These are phyloP conservation scores for Psilocybe mexicana DNA, from an alignment of 1,284 basidiomycete genomes.

Conservation along the genomic window DNA sequence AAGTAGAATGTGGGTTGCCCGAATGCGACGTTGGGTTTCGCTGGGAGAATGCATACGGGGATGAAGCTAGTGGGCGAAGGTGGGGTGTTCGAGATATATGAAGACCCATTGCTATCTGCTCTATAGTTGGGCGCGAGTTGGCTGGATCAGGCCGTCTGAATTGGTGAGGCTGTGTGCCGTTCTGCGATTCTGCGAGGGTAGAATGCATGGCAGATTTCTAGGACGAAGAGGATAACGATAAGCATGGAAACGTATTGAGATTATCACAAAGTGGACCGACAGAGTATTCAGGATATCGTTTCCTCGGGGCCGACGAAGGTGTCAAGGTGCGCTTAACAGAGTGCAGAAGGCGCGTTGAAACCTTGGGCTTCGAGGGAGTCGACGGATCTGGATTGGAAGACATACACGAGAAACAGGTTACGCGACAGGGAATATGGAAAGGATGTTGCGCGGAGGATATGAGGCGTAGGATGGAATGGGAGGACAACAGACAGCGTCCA, in stretches of 20 bases:
- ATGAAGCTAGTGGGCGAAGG: slow-evolving; percentile 42
- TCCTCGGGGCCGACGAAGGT: slow-evolving; percentile 31
- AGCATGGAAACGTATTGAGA: slow-evolving; percentile 19
- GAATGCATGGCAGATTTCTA: slow-evolving; percentile 49
- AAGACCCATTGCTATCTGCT: slow-evolving; percentile 76
- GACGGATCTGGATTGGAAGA: slow-evolving; percentile 15
- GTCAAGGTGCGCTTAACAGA: slow-evolving; percentile 44
- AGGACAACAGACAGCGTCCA: slow-evolving; percentile 14
- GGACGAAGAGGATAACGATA: slow-evolving; percentile 5
- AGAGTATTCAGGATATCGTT: slow-evolving; percentile 30
- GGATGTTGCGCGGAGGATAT: slow-evolving; percentile 19
- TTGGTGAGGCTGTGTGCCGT: slow-evolving; percentile 27
- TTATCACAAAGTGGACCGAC: slow-evolving; percentile 19
- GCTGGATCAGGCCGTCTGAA: slow-evolving; percentile 42
- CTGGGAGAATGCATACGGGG: slow-evolving; percentile 29
- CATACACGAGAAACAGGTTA: slow-evolving; percentile 6
- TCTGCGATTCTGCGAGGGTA: slow-evolving; percentile 47
- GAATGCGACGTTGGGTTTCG: slow-evolving; percentile 27
- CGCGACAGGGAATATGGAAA: slow-evolving; percentile 16
- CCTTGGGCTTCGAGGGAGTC: slow-evolving; percentile 21
- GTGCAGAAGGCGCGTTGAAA: slow-evolving; percentile 44
- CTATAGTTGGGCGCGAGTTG: slow-evolving; percentile 58
- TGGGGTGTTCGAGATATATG: slow-evolving; percentile 74
- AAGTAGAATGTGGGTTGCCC: slow-evolving; percentile 22
- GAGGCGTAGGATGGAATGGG: slow-evolving; percentile 3